Conservation (phyloP, 768 basidiomycete species). For the Pisolithus albus region DNA sequence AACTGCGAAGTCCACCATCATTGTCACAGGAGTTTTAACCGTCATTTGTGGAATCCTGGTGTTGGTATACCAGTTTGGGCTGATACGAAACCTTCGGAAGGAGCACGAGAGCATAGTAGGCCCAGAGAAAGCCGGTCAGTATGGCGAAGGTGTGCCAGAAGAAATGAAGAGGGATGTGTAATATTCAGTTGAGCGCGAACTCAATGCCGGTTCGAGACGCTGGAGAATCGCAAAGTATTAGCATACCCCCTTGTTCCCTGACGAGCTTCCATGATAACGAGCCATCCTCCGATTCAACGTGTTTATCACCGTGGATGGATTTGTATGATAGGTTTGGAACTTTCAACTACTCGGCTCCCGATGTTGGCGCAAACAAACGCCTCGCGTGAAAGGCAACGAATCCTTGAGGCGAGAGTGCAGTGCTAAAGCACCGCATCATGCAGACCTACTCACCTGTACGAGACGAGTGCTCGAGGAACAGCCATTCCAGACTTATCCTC, state of each 20-base stretch:
- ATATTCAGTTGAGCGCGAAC: not conserved
- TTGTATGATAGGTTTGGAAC: not conserved
- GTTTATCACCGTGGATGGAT: not conserved
- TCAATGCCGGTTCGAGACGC: not conserved
- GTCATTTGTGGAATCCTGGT: constrained; percentile 37
- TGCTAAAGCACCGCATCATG: constrained; percentile 6
- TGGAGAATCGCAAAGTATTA: not conserved
- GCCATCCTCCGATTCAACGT: not conserved
- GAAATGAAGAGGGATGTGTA: constrained; percentile 5
- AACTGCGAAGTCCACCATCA: constrained; percentile 39
- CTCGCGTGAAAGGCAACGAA: constrained; percentile 7
- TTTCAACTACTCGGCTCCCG: not conserved
- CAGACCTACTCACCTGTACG: not conserved
- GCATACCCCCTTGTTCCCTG: too few species aligned
- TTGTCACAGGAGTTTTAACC: constrained; percentile 37
- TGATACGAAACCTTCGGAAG: constrained; percentile 36
- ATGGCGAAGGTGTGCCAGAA: constrained; percentile 36
- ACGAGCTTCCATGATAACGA: too few species aligned
- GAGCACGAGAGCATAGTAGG: constrained; percentile 39
- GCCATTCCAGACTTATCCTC: not conserved
- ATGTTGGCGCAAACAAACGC: not conserved
- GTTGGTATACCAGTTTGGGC: constrained; percentile 39
- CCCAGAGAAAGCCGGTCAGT: constrained; percentile 34
- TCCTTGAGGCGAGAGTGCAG: constrained; percentile 18
- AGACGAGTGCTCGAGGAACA: not conserved